These are phyloP conservation scores for Serendipita indica DNA, from an alignment of 768 basidiomycete genomes.

Conservation along the genomic window DNA sequence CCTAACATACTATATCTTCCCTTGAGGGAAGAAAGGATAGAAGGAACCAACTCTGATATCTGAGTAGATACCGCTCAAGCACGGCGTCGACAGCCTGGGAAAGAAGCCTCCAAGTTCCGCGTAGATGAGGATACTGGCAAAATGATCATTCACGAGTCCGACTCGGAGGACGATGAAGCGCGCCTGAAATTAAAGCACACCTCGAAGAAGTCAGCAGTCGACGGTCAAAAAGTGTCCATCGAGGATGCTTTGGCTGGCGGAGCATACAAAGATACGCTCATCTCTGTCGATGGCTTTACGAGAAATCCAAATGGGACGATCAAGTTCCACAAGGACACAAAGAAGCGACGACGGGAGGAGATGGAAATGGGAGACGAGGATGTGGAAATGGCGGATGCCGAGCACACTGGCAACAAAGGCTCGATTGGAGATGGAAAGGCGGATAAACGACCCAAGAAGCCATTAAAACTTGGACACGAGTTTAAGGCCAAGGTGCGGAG, in stretches of 20 bases:
- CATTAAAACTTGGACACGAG: conserved; percentile 58
- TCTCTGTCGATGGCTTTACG: conserved; percentile 79
- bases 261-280: conserved; percentile 72
- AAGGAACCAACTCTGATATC: not conserved
- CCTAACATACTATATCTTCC: too few relatives aligned
- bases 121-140: conserved; percentile 71
- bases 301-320: conserved; percentile 70
- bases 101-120: conserved; percentile 77
- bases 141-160: conserved; percentile 55
- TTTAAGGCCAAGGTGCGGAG: conserved; percentile 83
- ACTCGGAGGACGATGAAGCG: conserved; percentile 32
- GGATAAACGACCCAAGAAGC: conserved; percentile 40
- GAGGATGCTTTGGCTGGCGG: conserved; percentile 46
- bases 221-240: conserved; percentile 18
- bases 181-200: too few relatives aligned
- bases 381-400: conserved; percentile 58
- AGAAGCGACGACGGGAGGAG: conserved; percentile 60
- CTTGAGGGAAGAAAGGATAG: not conserved
- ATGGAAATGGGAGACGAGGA: conserved; percentile 42
- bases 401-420: conserved; percentile 22
- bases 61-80: conserved; percentile 27
- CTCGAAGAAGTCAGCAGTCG: conserved; percentile 21
- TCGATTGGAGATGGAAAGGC: conserved; percentile 14
- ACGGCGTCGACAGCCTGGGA: conserved; percentile 62
- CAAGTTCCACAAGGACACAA: conserved; percentile 95